phyloP scores from a whole-genome alignment of 2,329 filamentous ascomycete species.

The Chaetomium strumarium region DNA sequence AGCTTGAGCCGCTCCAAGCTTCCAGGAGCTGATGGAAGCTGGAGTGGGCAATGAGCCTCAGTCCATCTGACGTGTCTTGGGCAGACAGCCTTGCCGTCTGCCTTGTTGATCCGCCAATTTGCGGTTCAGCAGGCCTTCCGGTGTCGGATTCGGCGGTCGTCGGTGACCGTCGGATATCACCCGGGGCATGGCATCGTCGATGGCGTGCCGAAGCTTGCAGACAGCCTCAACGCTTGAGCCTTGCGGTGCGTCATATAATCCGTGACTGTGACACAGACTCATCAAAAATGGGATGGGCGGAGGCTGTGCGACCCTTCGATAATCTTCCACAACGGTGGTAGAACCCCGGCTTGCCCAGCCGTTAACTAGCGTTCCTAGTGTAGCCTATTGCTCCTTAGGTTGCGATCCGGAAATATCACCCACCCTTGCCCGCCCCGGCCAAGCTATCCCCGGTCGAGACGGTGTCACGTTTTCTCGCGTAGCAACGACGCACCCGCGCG shows the following conservation, averaged over 20 bases:
- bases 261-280: background rate
- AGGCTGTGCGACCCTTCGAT: conserved; percentile 13
- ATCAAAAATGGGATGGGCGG: too few species aligned
- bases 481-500: conserved; percentile 1
- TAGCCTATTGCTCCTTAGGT: conserved; percentile 6
- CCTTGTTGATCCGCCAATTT: too few species aligned
- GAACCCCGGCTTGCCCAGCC: background rate
- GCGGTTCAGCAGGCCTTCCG: background rate
- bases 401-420: background rate
- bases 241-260: background rate
- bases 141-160: background rate
- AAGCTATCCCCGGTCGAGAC: background rate
- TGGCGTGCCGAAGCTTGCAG: background rate
- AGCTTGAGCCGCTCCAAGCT: too few species aligned
- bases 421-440: background rate
- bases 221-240: background rate
- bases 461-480: conserved; percentile 19
- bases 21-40: too few species aligned
- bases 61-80: too few species aligned
- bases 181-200: background rate
- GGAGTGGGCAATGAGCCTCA: too few species aligned
- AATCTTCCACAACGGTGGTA: too few species aligned
- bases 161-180: background rate
- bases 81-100: background rate
- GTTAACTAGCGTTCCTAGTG: too few species aligned